Percentiles rank a stretch among this genome's conserved stretches.
Conservation (phyloP, 2,329 filamentous ascomycete genomes). For the Capronia coronata region DNA sequence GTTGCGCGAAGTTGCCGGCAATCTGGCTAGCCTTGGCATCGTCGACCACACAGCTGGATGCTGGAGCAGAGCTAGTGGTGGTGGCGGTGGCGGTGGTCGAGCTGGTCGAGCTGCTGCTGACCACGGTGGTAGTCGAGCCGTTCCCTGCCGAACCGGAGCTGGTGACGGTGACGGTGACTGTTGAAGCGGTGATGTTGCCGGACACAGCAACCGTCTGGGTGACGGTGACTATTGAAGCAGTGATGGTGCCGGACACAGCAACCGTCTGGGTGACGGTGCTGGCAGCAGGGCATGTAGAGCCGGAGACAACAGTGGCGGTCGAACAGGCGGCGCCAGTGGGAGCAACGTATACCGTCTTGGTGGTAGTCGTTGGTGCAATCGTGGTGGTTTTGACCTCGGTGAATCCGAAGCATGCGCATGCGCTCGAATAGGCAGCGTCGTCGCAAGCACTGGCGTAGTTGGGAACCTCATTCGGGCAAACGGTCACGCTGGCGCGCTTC, state of each 20-base stretch:
- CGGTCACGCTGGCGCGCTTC: constrained; percentile 24
- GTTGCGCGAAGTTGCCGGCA: constrained; percentile 21
- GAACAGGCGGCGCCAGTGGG: constrained; percentile 13
- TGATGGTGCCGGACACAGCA: constrained; percentile 1
- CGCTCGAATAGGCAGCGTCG: constrained; percentile 23
- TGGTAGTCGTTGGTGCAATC: constrained; percentile 25
- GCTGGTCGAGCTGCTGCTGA: background rate
- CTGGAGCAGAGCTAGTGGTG: constrained; percentile 1
- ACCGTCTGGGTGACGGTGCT: constrained; percentile 8
- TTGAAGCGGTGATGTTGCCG: background rate
- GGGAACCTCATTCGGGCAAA: constrained; percentile 28
- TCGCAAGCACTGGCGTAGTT: constrained; percentile 28
- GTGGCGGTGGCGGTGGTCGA: constrained; percentile 3
- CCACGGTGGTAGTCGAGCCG: constrained; percentile 2
- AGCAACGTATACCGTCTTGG: constrained; percentile 27
- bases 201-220: constrained; percentile 4
- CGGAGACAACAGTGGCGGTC: constrained; percentile 1
- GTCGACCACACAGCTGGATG: constrained; percentile 15
- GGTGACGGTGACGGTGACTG: background rate
- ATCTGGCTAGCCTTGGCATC: constrained; percentile 20
- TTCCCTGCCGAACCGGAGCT: background rate
- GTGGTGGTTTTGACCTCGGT: constrained; percentile 26
- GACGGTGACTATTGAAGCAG: constrained; percentile 8
- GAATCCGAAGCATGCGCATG: constrained; percentile 24
- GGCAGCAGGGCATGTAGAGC: constrained; percentile 17